These are phyloP conservation scores for Primulina huaijiensis DNA, from an alignment of 257 asterid genomes.

Conservation along the genomic window DNA sequence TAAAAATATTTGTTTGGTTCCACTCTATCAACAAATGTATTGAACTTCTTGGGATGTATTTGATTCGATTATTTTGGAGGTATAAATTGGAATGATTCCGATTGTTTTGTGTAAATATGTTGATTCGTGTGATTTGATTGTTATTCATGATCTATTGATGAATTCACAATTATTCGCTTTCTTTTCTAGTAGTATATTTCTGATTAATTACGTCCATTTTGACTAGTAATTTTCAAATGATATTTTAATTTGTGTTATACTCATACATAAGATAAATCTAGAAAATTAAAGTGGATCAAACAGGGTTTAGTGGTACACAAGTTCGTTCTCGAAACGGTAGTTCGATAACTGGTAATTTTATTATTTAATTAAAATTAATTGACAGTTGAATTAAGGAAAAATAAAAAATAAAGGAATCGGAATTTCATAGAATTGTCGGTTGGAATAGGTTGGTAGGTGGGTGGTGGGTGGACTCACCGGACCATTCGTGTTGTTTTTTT, in stretches of 20 bases:
- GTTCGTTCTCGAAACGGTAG: conserved; percentile 10
- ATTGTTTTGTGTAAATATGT: no score
- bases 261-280: not conserved
- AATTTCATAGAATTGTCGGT: conserved; percentile 1
- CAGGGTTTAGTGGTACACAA: conserved; percentile 20
- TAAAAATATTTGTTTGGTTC: not conserved
- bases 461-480: no score
- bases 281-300: not conserved
- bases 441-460: not conserved
- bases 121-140: no score
- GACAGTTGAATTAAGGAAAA: not conserved
- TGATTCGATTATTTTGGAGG: no score
- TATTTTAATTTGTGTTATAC: not conserved
- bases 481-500: not conserved
- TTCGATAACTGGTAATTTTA: conserved; percentile 7
- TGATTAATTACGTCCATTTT: not conserved
- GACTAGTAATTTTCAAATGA: not conserved
- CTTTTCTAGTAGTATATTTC: no score
- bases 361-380: no score
- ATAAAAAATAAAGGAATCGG: not conserved
- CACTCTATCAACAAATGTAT: no score
- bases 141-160: not conserved
- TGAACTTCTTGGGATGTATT: no score
- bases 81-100: no score
- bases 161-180: no score